Evolutionary conservation across 192 early-diverging fungal species (phyloP).

Genomic region (Neocallimastix lanati): DNA sequence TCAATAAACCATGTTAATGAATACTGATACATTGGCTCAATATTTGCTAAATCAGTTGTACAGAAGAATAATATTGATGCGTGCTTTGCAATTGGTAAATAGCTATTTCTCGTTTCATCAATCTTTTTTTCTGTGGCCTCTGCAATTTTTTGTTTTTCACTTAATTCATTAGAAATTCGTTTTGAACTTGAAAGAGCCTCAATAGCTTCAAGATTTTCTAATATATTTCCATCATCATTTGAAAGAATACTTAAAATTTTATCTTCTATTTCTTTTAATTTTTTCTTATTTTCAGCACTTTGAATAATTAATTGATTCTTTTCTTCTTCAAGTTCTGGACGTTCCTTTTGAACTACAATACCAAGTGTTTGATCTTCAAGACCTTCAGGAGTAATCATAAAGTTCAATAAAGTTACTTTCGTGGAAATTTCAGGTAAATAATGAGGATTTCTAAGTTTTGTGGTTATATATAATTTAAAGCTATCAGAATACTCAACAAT

Average conservation of each 20-base stretch:
- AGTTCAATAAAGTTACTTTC: constrained; percentile 46
- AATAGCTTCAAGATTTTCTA: constrained; percentile 45
- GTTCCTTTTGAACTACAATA: constrained; percentile 39
- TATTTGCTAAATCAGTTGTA: constrained; percentile 45
- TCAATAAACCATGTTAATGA: constrained; percentile 49
- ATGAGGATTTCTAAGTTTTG: constrained; percentile 44
- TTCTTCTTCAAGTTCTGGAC: constrained; percentile 46
- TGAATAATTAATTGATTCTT: constrained; percentile 44
- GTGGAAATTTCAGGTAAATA: constrained; percentile 40
- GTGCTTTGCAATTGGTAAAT: constrained; percentile 45
- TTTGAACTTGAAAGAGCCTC: constrained; percentile 38
- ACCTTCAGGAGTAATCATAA: constrained; percentile 52
- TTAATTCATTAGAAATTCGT: constrained; percentile 32
- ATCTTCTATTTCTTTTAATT: constrained; percentile 47
- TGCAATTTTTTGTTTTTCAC: constrained; percentile 47
- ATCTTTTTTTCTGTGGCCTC: constrained; percentile 49
- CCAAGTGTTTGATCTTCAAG: constrained; percentile 45
- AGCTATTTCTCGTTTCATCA: constrained; percentile 44
- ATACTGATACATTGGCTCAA: constrained; percentile 53
- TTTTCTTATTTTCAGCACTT: constrained; percentile 39
- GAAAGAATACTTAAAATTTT: constrained; percentile 39
- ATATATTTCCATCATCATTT: constrained; percentile 42
- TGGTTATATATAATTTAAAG: constrained; percentile 44
- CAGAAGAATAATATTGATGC: constrained; percentile 41
- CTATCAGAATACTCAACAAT: constrained; percentile 39